Evolutionary conservation across 805 yeast genomes (phyloP).

Genomic region (Candida khao-thaluensis): DNA sequence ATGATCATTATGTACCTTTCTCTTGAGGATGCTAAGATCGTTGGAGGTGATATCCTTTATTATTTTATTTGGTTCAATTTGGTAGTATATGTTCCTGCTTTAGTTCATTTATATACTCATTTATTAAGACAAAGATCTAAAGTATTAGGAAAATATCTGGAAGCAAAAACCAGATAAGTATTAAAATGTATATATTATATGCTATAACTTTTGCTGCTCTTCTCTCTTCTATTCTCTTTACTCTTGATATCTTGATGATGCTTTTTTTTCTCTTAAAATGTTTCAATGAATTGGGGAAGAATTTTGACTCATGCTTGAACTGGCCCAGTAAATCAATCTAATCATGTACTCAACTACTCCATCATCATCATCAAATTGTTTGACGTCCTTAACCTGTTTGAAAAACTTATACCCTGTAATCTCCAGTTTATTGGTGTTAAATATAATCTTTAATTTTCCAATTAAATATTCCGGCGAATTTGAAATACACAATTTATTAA

Average conservation of each 20-base stretch:
- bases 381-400: slow-evolving; percentile 8
- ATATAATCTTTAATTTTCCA: slow-evolving; percentile 39
- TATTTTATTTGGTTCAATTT: slow-evolving; percentile 56
- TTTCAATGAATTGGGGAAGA: too few relatives aligned
- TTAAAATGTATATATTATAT: too few relatives aligned
- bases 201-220: too few relatives aligned
- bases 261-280: too few relatives aligned
- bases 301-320: too few relatives aligned
- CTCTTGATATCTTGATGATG: too few relatives aligned
- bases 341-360: slow-evolving; percentile 34
- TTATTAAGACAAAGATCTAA: slow-evolving; percentile 88
- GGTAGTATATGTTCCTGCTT: slow-evolving; percentile 78
- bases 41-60: slow-evolving; percentile 51
- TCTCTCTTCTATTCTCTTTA: too few relatives aligned
- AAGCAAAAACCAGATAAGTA: slow-evolving; percentile 1
- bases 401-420: slow-evolving; percentile 1
- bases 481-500: slow-evolving; percentile 41
- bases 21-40: slow-evolving; percentile 61
- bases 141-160: slow-evolving; percentile 47
- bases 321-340: slow-evolving; percentile 28
- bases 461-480: slow-evolving; percentile 43
- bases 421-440: slow-evolving; percentile 27
- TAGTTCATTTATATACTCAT: slow-evolving; percentile 78
- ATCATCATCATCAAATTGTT: slow-evolving; percentile 23
- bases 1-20: slow-evolving; percentile 66